Evolutionary conservation across 2,329 filamentous ascomycete species (phyloP).

Genomic region (Thermothelomyces thermophilus): DNA sequence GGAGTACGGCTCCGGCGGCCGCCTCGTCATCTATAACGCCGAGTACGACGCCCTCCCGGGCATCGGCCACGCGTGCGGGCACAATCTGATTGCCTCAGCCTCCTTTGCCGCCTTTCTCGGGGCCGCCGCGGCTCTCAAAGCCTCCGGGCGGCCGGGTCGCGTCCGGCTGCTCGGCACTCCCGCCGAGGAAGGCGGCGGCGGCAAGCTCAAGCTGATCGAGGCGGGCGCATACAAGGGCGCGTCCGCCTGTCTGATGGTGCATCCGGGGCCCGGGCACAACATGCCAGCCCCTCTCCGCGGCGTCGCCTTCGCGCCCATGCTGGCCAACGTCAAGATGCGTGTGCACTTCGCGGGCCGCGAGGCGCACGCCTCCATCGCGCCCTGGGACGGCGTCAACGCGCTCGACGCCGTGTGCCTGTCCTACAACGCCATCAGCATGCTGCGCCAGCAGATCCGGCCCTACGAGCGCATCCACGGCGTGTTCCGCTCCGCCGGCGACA

Average conservation of each 20-base stretch:
- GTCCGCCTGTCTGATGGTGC: constrained; percentile 37
- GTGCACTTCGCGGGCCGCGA: constrained; percentile 39
- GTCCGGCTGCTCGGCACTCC: constrained; percentile 38
- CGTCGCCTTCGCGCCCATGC: constrained; percentile 26
- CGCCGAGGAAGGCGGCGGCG: constrained; percentile 39
- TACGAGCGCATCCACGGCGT: constrained; percentile 45
- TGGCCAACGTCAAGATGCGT: constrained; percentile 29
- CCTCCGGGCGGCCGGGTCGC: constrained; percentile 29
- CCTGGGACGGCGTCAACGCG: constrained; percentile 46
- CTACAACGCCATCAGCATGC: constrained; percentile 37
- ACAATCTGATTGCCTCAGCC: constrained; percentile 40
- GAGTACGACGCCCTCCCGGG: constrained; percentile 44
- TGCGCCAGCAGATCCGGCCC: constrained; percentile 44
- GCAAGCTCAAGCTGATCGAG: constrained; percentile 34
- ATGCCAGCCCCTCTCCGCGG: constrained; percentile 19
- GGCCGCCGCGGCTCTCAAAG: constrained; percentile 30
- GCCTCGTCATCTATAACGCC: constrained; percentile 37
- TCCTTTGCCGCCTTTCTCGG: constrained; percentile 37
- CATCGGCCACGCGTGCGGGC: constrained; percentile 42
- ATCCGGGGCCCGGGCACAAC: constrained; percentile 28
- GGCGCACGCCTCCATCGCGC: constrained; percentile 42
- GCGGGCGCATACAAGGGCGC: constrained; percentile 29
- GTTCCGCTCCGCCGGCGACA: constrained; percentile 34
- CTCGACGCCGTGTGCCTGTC: constrained; percentile 41
- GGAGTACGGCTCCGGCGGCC: constrained; percentile 36